phyloP scores from a whole-genome alignment of 176 grass and related monocot species.

The Zea mays region DNA sequence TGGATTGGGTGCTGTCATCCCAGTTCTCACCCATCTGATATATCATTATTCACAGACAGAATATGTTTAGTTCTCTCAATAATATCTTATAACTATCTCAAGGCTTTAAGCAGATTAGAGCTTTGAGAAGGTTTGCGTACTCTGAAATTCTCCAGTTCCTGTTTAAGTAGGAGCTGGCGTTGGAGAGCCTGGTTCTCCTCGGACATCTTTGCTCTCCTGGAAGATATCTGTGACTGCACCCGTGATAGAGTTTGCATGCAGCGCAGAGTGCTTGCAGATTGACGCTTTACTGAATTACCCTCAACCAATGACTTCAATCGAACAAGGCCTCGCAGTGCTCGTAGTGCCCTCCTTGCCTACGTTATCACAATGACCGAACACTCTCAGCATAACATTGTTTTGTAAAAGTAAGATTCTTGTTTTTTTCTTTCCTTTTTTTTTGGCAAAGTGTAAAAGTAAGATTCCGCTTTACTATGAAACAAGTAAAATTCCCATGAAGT shows the following conservation, averaged over 20 bases:
- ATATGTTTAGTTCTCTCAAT: constrained; percentile 9
- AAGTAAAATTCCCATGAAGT: constrained; percentile 16
- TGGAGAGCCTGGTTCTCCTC: constrained; percentile 98
- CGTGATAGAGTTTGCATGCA: constrained; percentile 95
- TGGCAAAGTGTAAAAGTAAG: not conserved
- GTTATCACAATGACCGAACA: constrained; percentile 11
- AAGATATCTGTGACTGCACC: constrained; percentile 83
- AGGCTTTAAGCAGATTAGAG: constrained; percentile 18
- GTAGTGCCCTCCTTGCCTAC: constrained; percentile 88
- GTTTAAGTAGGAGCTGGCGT: constrained; percentile 87
- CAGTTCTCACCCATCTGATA: constrained; percentile 90
- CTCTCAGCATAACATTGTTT: constrained; percentile 18
- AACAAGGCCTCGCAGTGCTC: constrained; percentile 81
- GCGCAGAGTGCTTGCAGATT: constrained; percentile 82
- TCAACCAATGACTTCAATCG: constrained; percentile 88
- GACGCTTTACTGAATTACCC: constrained; percentile 90
- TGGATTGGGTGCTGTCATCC: constrained; percentile 94
- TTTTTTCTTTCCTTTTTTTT: not conserved
- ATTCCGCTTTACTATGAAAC: not conserved
- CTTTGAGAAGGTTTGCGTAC: constrained; percentile 50
- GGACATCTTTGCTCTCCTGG: constrained; percentile 79
- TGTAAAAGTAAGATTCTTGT: not conserved
- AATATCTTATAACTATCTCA: not conserved
- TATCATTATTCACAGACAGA: constrained; percentile 37
- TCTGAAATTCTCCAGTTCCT: constrained; percentile 84